Percentiles rank a stretch among this genome's conserved stretches.
Evolutionary conservation across 805 yeast genomes (phyloP).

Genomic region (Starmera quercuum): DNA sequence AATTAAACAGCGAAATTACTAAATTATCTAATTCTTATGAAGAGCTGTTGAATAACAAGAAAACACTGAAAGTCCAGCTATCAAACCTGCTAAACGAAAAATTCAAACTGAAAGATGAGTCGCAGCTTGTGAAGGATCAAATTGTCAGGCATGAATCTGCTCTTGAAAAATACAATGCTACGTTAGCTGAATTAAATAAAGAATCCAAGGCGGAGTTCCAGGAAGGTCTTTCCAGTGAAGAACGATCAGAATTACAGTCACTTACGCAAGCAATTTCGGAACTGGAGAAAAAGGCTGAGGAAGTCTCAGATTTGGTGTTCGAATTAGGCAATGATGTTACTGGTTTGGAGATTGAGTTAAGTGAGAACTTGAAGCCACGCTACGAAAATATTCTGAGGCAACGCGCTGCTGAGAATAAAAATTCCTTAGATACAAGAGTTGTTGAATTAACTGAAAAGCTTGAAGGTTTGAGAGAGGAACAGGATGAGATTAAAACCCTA

Average conservation of each 20-base stretch:
- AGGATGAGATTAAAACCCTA: constrained; percentile 18
- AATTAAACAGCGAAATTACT: constrained; percentile 37
- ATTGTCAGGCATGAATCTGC: neutral
- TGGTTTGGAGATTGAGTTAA: constrained; percentile 44
- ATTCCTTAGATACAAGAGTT: constrained; percentile 12
- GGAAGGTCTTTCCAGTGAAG: constrained; percentile 42
- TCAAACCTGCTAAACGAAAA: constrained; percentile 34
- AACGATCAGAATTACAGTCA: constrained; percentile 31
- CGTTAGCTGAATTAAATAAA: constrained; percentile 25
- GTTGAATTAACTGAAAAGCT: constrained; percentile 12
- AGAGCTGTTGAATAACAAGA: constrained; percentile 30
- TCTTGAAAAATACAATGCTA: constrained; percentile 20
- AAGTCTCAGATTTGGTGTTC: constrained; percentile 30
- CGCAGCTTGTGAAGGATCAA: constrained; percentile 14
- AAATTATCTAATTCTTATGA: constrained; percentile 32
- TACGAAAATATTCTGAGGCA: constrained; percentile 28
- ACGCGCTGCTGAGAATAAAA: constrained; percentile 8
- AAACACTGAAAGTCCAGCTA: constrained; percentile 34
- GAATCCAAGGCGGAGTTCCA: constrained; percentile 53
- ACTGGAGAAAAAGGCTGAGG: constrained; percentile 33
- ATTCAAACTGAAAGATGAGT: constrained; percentile 35
- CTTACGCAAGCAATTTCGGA: constrained; percentile 29
- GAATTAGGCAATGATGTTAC: constrained; percentile 40
- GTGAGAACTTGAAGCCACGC: constrained; percentile 51
- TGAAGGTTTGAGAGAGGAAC: constrained; percentile 23